Base-by-base conservation (phyloP, 805 yeast species). In the Cyberlindnera suaveolens region DNA sequence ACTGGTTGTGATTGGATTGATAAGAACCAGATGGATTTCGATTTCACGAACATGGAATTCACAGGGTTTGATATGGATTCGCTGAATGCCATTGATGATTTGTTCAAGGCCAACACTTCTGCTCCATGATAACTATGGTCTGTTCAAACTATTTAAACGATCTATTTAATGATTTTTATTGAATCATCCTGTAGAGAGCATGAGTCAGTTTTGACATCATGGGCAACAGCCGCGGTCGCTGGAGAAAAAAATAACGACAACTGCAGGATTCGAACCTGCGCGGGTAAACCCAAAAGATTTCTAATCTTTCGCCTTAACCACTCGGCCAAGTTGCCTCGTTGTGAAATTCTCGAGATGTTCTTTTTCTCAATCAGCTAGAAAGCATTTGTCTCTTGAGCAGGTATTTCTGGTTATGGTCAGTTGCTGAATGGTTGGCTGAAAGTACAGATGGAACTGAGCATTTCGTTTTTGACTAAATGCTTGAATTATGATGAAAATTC, bases 241-340 rank as follows among this genome's bases (percentile, higher is more conserved):
- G n/a, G n/a, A n/a, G n/a, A n/a, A 44, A 49, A 34, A 41, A 36
- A 47, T 47, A 23, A 44, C 81, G 82, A 76, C 81, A 77, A 73
- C 82, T 73, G 80, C 83, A 77, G 82, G 83, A 77, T 63, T 77
- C 80, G 83, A 77, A 76, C 75, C 76, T 71, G 75, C 72, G 76
- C 76, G 75, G 75, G 75, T 67, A 70, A 69, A 70, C 75, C 77
- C 76, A 72, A 72, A 70, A 71, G 76, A 71, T 72, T 68, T 68
- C 75, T 69, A 70, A 71, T 74, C 79, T 73, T 72, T 72, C 78
- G 77, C 80, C 78, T 74, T 74, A 74, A 74, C 78, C 78, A 70
- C 79, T 74, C 78, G 80, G 80, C 77, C 78, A 74, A 67, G 66
- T 62, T 65, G 70, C 69, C 70, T 49, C 32, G 15, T 18, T 17